These are phyloP conservation scores for Colletotrichum sp. DNA, from an alignment of 2,329 filamentous ascomycete genomes.

Conservation along the genomic window DNA sequence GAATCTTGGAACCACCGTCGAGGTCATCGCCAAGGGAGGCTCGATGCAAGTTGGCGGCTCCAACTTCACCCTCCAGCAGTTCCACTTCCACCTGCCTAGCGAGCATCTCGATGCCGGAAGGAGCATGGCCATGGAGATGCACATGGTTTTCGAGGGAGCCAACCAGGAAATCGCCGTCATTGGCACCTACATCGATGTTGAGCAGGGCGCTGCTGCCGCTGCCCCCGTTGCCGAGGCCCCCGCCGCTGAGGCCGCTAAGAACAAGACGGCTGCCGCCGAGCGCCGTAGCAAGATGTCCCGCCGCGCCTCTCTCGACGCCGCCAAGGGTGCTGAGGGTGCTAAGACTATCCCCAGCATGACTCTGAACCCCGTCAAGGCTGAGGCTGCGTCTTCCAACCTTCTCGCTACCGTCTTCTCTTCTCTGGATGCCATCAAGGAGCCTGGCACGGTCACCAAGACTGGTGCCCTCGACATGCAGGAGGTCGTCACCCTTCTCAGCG, in stretches of 20 bases:
- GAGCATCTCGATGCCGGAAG: conserved; percentile 51
- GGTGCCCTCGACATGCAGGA: conserved; percentile 49
- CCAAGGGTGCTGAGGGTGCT: background rate
- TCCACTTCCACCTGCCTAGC: conserved; percentile 56
- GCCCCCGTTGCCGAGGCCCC: conserved; percentile 17
- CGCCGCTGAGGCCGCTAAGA: background rate
- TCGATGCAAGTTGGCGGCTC: conserved; percentile 37
- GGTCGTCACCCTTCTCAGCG: conserved; percentile 40
- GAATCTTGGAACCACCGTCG: conserved; percentile 63
- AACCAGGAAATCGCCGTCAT: conserved; percentile 46
- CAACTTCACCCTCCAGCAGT: conserved; percentile 46
- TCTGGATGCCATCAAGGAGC: conserved; percentile 44
- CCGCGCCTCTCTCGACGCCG: background rate
- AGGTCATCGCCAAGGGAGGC: conserved; percentile 55
- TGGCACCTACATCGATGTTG: conserved; percentile 47
- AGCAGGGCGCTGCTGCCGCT: conserved; percentile 27
- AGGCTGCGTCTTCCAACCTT: conserved; percentile 39
- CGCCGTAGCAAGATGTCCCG: conserved; percentile 16
- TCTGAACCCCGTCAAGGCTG: conserved; percentile 43
- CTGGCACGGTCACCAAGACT: conserved; percentile 45
- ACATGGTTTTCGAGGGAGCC: conserved; percentile 62
- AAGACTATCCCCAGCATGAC: conserved; percentile 41
- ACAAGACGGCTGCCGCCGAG: conserved; percentile 2
- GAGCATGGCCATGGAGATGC: conserved; percentile 58
- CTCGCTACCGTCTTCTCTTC: conserved; percentile 52